Base-by-base conservation (phyloP, 257 asterid species). In the Vinca minor region DNA sequence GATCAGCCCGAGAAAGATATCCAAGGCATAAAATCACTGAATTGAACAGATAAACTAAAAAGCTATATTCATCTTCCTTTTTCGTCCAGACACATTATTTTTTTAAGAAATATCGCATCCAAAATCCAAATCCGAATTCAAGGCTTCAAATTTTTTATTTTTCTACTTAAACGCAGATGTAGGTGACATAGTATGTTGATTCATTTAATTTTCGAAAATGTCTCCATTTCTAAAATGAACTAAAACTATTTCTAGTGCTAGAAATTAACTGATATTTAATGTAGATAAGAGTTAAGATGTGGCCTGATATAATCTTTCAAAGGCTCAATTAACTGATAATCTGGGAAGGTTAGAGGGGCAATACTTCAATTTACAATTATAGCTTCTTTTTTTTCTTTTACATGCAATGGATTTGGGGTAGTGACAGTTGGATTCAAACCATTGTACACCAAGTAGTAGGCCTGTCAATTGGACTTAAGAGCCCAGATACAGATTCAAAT, bases 1-100 rank as follows among this genome's bases (percentile, higher is more conserved):
- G 21, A 44, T 62, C 47, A 63, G 60, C 60, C 32, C 44, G 26
- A 34, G 42, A 15, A 18, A 61, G 54, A 60, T 60, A 23, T 35
- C 32, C 48, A 20, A 4, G 21, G 11, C 11, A 58, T 2, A 14
- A 10, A 35, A 36, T 36, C 64, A 59, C 44, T 25, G 6, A 29
- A 14, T 54, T 29, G 26, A 29, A 54, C n/a, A n/a, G n/a, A n/a
- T n/a, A n/a, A n/a, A n/a, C 59, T 11, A 13, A 53, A 21, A 26
- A 26, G 7, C n/a, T n/a, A n/a, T n/a, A 58, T 5, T 35, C 35
- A 20, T 10, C 0, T 35, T 31, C 28, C 1, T 20, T 59, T n/a
- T n/a, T 32, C 31, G 8, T 14, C 26, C 34, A 10, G 17, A 9
- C 26, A 31, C 17, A 58, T 8, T 29, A 36, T 18, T 2, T 34